These are phyloP conservation scores for Pythium rishiriense DNA, from an alignment of 352 stramenopile genomes.

Conservation along the genomic window DNA sequence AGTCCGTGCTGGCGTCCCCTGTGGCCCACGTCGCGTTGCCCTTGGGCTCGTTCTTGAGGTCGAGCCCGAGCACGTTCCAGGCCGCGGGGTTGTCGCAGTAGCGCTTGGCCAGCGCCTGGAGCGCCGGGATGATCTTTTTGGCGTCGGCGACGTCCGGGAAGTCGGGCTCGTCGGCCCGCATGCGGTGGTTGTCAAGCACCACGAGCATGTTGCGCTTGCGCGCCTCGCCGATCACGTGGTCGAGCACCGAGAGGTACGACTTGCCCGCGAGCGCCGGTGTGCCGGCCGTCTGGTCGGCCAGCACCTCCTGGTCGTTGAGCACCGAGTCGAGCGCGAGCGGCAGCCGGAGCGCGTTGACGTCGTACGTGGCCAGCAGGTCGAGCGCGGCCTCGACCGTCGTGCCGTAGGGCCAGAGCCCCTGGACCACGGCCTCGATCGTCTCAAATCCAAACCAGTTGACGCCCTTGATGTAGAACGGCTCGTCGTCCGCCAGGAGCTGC, in stretches of 20 bases:
- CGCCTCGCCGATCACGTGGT: constrained; percentile 52
- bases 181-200: constrained; percentile 69
- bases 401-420: constrained; percentile 67
- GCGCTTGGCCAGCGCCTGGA: constrained; percentile 52
- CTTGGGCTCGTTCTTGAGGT: constrained; percentile 83
- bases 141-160: constrained; percentile 62
- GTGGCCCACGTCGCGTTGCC: constrained; percentile 65
- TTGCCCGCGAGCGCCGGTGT: constrained; percentile 40
- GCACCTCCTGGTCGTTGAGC: constrained; percentile 45
- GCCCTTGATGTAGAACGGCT: constrained; percentile 64
- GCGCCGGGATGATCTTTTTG: constrained; percentile 51
- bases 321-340: constrained; percentile 72
- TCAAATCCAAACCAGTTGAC: constrained; percentile 78
- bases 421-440: constrained; percentile 55
- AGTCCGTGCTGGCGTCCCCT: constrained; percentile 63
- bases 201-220: constrained; percentile 69
- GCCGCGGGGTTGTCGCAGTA: constrained; percentile 61
- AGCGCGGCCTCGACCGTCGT: constrained; percentile 54
- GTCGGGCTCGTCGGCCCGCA: constrained; percentile 50
- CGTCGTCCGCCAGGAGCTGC: constrained; percentile 49
- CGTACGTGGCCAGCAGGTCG: constrained; percentile 45
- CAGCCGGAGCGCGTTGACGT: constrained; percentile 63
- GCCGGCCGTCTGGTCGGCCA: constrained; percentile 47
- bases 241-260: constrained; percentile 63
- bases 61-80: constrained; percentile 77